Conservation (phyloP, 2,329 filamentous ascomycete species). For the Westerdykella ornata region DNA sequence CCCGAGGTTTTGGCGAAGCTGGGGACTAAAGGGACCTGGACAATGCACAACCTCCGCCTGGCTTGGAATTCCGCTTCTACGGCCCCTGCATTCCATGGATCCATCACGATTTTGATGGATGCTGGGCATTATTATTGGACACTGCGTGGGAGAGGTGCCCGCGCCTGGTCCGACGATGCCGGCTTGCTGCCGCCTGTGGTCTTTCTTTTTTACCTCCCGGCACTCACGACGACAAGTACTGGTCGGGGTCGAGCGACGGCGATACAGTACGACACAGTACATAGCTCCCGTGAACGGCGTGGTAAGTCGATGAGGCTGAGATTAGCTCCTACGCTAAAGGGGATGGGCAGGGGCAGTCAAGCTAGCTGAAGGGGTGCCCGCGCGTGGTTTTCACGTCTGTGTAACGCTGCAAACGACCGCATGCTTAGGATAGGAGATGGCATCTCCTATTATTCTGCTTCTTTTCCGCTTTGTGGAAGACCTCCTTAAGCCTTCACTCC, state of each 20-base stretch:
- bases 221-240: neutral
- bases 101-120: no score
- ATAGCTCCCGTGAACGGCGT: neutral
- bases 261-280: neutral
- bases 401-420: neutral
- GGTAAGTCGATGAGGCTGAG: neutral
- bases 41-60: neutral
- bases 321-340: neutral
- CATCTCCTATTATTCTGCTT: no score
- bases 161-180: no score
- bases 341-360: neutral
- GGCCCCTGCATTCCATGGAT: no score
- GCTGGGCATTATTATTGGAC: no score
- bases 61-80: no score
- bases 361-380: neutral
- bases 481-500: neutral
- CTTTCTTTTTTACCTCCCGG: neutral
- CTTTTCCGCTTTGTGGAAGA: neutral
- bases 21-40: neutral
- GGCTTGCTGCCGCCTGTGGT: neutral
- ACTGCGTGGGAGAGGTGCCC: no score
- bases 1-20: neutral
- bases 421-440: no score
- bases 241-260: neutral
- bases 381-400: neutral